phyloP scores from a whole-genome alignment of 2,329 filamentous ascomycete species.

The Pseudonectria buxi region DNA sequence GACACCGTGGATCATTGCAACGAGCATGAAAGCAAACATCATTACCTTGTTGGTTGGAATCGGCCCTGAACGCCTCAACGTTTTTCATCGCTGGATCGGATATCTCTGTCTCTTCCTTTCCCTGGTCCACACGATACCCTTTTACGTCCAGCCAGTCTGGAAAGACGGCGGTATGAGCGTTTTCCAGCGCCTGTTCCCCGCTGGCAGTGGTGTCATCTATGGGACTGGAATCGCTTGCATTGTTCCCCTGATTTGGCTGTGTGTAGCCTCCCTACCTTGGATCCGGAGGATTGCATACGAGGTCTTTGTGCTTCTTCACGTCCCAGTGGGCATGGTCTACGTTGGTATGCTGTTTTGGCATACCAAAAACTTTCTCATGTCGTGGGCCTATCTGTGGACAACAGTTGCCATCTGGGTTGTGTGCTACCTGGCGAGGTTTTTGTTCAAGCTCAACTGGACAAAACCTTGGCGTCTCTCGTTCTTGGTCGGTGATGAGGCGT shows the following conservation, averaged over 20 bases:
- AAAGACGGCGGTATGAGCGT: constrained; percentile 66
- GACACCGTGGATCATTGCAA: constrained; percentile 85
- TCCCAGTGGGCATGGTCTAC: constrained; percentile 74
- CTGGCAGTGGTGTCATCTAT: constrained; percentile 64
- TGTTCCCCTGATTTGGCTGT: constrained; percentile 75
- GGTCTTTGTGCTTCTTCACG: constrained; percentile 73
- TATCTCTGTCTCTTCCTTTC: constrained; percentile 80
- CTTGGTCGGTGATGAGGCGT: constrained; percentile 84
- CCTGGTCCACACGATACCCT: constrained; percentile 79
- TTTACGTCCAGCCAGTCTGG: constrained; percentile 84
- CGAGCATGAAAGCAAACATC: constrained; percentile 86
- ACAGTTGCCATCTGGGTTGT: constrained; percentile 71
- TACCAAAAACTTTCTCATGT: constrained; percentile 83
- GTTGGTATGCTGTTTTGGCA: constrained; percentile 91
- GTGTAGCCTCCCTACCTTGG: constrained; percentile 74
- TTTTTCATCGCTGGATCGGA: constrained; percentile 85
- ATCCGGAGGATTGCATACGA: constrained; percentile 77
- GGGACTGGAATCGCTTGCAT: constrained; percentile 79
- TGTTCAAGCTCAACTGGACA: constrained; percentile 87
- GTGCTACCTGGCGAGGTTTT: constrained; percentile 60
- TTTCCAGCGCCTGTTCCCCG: constrained; percentile 63
- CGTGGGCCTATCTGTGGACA: constrained; percentile 82
- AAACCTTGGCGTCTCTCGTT: constrained; percentile 74
- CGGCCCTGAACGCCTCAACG: constrained; percentile 84
- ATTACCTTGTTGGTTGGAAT: constrained; percentile 81